Percentiles rank a stretch among this genome's conserved stretches.
Evolutionary conservation across 2,329 filamentous ascomycete genomes (phyloP).

Genomic region (Ophiobolus disseminans): DNA sequence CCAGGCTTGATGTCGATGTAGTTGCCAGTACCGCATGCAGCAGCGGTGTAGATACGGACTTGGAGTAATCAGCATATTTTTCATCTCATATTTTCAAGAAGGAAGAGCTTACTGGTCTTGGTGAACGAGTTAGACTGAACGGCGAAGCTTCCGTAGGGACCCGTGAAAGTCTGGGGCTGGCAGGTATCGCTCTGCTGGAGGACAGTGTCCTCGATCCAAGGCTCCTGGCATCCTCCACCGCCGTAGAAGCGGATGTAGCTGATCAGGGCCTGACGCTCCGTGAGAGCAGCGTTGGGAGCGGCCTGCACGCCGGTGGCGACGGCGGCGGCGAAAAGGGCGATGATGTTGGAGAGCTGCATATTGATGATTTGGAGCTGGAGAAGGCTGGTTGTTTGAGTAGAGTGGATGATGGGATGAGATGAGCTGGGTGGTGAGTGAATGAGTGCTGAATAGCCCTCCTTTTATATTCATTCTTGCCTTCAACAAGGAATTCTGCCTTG

Average conservation of each 20-base stretch:
- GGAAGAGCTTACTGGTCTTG: conserved; percentile 1
- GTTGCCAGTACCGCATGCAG: not conserved
- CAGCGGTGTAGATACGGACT: conserved; percentile 6
- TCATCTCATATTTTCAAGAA: not conserved
- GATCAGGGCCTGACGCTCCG: not conserved
- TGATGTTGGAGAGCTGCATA: conserved; percentile 9
- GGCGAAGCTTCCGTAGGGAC: conserved; percentile 3
- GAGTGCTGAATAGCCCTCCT: not conserved
- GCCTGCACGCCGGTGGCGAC: conserved; percentile 4
- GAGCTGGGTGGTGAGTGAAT: no score
- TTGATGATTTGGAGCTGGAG: not conserved
- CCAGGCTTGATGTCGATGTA: conserved; percentile 2
- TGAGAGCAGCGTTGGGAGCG: not conserved
- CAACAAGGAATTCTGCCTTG: not conserved
- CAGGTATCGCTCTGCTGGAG: conserved; percentile 6
- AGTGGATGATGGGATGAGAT: not conserved
- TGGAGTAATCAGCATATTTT: not conserved
- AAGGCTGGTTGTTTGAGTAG: not conserved
- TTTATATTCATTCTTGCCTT: not conserved
- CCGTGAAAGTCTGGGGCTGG: not conserved
- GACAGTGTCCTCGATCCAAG: conserved; percentile 10
- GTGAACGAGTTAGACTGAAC: not conserved
- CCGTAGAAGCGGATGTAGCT: conserved; percentile 9
- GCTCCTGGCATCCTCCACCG: conserved; percentile 6
- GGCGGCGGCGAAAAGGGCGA: conserved; percentile 2